A percentile compares a stretch with the other conserved stretches of the same genome.
Conservation (phyloP, 768 basidiomycete genomes). For the Leccinellum luteum region DNA sequence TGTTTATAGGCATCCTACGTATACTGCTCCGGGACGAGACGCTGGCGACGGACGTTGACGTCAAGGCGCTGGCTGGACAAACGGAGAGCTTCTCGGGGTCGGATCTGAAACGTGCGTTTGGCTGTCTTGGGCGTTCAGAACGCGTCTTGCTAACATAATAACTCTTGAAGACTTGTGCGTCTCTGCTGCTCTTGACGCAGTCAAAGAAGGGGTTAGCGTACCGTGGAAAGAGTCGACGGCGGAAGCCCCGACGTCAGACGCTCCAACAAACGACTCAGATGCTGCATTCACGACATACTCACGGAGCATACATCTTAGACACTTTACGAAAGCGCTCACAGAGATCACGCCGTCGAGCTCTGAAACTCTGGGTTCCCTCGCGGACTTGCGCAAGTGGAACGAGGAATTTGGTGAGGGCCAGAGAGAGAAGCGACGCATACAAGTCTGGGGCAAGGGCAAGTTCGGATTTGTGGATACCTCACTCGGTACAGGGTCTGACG, state of each 20-base stretch:
- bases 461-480: slow-evolving; percentile 77
- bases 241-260: slow-evolving; percentile 3
- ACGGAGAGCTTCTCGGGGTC: slow-evolving; percentile 92
- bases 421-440: slow-evolving; percentile 59
- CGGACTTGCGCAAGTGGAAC: slow-evolving; percentile 84
- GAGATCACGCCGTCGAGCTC: slow-evolving; percentile 91
- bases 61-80: slow-evolving; percentile 57
- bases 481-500: slow-evolving; percentile 33
- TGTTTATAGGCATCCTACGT: slow-evolving; percentile 72
- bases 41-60: slow-evolving; percentile 61
- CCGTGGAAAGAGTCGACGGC: slow-evolving; percentile 57
- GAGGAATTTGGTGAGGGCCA: slow-evolving; percentile 91
- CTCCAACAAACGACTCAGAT: neutral
- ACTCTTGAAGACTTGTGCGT: slow-evolving; percentile 76
- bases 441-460: slow-evolving; percentile 82
- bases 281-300: slow-evolving; percentile 7
- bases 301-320: slow-evolving; percentile 50
- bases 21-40: slow-evolving; percentile 84
- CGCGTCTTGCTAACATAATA: slow-evolving; percentile 7
- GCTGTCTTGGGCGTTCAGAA: neutral
- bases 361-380: slow-evolving; percentile 71
- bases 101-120: slow-evolving; percentile 82
- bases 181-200: slow-evolving; percentile 85
- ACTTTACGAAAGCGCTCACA: slow-evolving; percentile 81
- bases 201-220: slow-evolving; percentile 79